Base-by-base conservation (phyloP, 495 filamentous ascomycete genomes). In the Margaritispora aquatica region DNA sequence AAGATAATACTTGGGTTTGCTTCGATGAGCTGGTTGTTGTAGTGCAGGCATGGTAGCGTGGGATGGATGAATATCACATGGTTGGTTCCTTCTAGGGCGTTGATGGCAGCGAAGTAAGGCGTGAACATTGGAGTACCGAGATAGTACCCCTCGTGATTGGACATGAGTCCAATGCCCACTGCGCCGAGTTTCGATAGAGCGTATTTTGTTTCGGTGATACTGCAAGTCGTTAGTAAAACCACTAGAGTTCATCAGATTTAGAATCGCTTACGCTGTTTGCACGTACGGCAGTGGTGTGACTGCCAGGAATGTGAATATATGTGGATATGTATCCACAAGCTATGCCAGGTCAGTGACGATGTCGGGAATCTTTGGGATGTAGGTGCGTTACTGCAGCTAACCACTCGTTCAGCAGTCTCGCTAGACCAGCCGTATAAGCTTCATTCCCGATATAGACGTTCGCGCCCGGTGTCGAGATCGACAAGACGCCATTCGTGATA, bases 1-100 rank as follows among this genome's bases (percentile, higher is more conserved):
- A 51, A 23, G 10, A 13, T 23, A 51, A 20, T 13, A 51, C 48
- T 26, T 51, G 48, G 48, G 24, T 23, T 26, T 23, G 48, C 48
- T 4, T 23, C 24, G 21, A 51, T 26, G 24, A 51, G 3, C 4
- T 20, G 21, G 21, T 22, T 13, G 13, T 51, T 23, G 10, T 21
- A 23, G 24, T 26, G 48, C 15, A 51, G 48, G 24, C 21, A 13
- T 20, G 48, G 48, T 13, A 26, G 3, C 21, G 10, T 51, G 4
- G 48, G 48, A 51, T 51, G 48, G 21, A 51, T 51, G 48, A 51
- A 51, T 23, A 51, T 23, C 15, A 51, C 48, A 23, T 51, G 48
- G 20, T 21, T 21, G 4, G 20, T 26, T 23, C 48, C 48, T 15
- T n/a, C 17, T 13, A 26, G 15, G 11, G 48, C 15, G 21, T 51